Conservation (phyloP, 768 basidiomycete genomes). For the Gautieria morchelliformis region DNA sequence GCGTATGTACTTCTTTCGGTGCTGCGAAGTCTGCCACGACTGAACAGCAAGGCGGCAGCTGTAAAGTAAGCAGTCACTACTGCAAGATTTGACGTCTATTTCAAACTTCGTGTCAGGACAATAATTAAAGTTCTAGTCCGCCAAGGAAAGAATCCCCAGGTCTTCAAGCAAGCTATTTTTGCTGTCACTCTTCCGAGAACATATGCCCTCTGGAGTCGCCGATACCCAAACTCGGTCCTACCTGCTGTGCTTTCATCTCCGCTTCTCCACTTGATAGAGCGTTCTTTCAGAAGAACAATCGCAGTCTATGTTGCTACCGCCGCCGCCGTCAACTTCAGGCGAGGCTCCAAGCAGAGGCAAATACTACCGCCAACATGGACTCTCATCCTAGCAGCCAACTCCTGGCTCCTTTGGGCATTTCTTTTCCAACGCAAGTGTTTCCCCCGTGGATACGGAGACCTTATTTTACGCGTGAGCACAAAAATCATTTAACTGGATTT, state of each 20-base stretch:
- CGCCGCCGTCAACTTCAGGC: neutral
- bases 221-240: neutral
- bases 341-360: neutral
- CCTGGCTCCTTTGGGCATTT: slow-evolving; percentile 6
- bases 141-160: neutral
- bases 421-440: neutral
- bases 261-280: neutral
- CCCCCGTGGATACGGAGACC: neutral
- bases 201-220: neutral
- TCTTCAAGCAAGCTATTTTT: neutral
- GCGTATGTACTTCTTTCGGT: neutral
- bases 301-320: slow-evolving; percentile 1
- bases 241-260: neutral
- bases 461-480: neutral
- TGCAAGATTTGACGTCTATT: neutral
- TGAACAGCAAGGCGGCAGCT: neutral
- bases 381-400: neutral
- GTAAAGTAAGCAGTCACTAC: neutral
- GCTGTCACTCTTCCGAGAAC: neutral
- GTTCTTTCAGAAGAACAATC: neutral
- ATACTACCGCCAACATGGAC: slow-evolving; percentile 1
- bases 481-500: neutral
- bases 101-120: neutral
- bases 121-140: neutral
- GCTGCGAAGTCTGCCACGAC: neutral